Evolutionary conservation across 768 basidiomycete genomes (phyloP).

Genomic region (Russula griseocarnosa): DNA sequence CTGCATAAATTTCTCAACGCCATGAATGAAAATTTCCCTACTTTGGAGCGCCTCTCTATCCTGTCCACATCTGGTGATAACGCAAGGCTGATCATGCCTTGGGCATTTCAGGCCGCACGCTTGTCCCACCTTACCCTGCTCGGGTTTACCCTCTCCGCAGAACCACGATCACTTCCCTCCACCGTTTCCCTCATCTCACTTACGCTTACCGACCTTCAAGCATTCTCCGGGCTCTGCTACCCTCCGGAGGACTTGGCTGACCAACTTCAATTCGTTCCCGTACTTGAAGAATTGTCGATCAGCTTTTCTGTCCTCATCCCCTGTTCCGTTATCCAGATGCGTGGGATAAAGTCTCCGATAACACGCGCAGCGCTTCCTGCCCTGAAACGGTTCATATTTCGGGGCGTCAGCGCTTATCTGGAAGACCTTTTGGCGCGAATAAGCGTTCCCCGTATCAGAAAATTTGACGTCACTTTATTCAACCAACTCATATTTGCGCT

Average conservation of each 20-base stretch:
- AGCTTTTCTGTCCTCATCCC: background rate
- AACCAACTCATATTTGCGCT: background rate
- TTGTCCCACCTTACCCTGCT: background rate
- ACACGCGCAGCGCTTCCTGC: background rate
- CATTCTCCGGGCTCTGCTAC: no score
- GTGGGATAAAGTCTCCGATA: background rate
- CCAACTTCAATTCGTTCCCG: background rate
- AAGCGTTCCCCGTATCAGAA: background rate
- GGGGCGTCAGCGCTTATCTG: background rate
- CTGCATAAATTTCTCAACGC: background rate
- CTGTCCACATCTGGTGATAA: background rate
- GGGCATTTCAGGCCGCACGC: background rate
- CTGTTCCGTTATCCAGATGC: background rate
- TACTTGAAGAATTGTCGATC: background rate
- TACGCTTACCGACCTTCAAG: background rate
- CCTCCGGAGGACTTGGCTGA: background rate
- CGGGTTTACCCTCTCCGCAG: background rate
- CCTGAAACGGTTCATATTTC: background rate
- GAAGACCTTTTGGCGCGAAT: slow-evolving; percentile 8
- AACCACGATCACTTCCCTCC: background rate
- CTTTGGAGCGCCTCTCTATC: background rate
- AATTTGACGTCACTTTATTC: background rate
- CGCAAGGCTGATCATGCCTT: background rate
- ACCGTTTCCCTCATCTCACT: background rate
- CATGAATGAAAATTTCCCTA: background rate